phyloP scores from a whole-genome alignment of 441 rosid species.

The Populus hybrid region DNA sequence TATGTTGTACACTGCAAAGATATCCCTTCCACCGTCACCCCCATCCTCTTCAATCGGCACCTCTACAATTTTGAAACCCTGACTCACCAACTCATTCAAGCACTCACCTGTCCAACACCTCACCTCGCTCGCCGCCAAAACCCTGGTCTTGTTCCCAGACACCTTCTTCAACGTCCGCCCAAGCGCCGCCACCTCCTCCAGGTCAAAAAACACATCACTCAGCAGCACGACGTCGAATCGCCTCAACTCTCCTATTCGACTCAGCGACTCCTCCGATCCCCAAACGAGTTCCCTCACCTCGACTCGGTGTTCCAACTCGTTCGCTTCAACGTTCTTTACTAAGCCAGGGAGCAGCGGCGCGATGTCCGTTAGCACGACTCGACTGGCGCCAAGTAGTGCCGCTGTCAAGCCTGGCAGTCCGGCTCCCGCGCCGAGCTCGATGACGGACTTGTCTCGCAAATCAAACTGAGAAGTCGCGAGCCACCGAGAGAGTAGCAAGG shows the following conservation, averaged over 20 bases:
- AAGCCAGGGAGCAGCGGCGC: slow-evolving; percentile 26
- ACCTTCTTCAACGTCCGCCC: slow-evolving; percentile 24
- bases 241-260: slow-evolving; percentile 4
- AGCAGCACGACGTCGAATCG: slow-evolving; percentile 31
- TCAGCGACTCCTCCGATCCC: slow-evolving; percentile 28
- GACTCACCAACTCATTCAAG: slow-evolving; percentile 24
- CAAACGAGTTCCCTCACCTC: slow-evolving; percentile 31
- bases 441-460: slow-evolving; percentile 22
- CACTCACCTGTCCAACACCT: slow-evolving; percentile 27
- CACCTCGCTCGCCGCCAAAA: slow-evolving; percentile 29
- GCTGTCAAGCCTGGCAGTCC: slow-evolving; percentile 34
- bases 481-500: slow-evolving; percentile 30
- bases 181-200: slow-evolving; percentile 19
- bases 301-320: slow-evolving; percentile 18
- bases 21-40: background rate
- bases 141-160: slow-evolving; percentile 4
- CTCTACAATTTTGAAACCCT: slow-evolving; percentile 27
- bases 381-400: slow-evolving; percentile 28
- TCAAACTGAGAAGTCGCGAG: slow-evolving; percentile 20
- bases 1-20: slow-evolving; percentile 18
- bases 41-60: slow-evolving; percentile 2
- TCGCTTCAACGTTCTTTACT: slow-evolving; percentile 27
- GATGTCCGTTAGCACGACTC: slow-evolving; percentile 26
- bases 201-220: slow-evolving; percentile 34
- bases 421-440: slow-evolving; percentile 37